Base-by-base conservation (phyloP, 352 stramenopile genomes). In the Globisporangium rhizosaccharum region DNA sequence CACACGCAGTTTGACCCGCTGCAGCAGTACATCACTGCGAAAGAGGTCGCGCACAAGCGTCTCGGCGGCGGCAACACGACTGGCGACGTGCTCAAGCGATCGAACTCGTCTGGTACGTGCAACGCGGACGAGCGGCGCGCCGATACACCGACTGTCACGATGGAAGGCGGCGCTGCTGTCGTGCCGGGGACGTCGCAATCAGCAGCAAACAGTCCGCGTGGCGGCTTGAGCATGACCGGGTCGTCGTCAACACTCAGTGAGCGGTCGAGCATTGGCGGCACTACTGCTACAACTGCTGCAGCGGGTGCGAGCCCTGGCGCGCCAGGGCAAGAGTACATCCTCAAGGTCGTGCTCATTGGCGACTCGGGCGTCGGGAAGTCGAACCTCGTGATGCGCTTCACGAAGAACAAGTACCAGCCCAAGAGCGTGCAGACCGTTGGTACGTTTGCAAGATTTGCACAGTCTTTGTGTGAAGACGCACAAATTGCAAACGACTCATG, bases 261-360 rank as follows among this genome's bases (percentile, higher is more conserved):
- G n/a, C 30, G 30, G 8, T 54, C 56, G 30, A 51, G 36, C n/a
- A 56, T 26, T 6, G 10, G 20, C 33, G 30, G 46, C 23, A 48
- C 28, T 23, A 14, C 50, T 18, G 68, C 45, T 12, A 37, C 33
- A 20, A 25, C 18, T 14, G 3, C 50, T 15, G 68, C 60, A 12
- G 53, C 56, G 3, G 61, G 59, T 46, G 63, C 58, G 37, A 67
- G 25, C n/a, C 62, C 46, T 5, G 47, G 37, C 14, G 56, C 71
- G n/a, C 62, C 61, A n/a, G 17, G 17, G 18, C 28, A 48, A 14
- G 72, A 90, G 55, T 84, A 76, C 52, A 88, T 88, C 53, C 72
- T 96, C 45, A 96, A 96, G 63, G 83, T 96, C 33, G 83, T 96
- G 60, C 79, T 94, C 39, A 95, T 95, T 47, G 87, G 87, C 47